These are phyloP conservation scores for Mycena galopus DNA, from an alignment of 768 basidiomycete species.

Conservation along the genomic window DNA sequence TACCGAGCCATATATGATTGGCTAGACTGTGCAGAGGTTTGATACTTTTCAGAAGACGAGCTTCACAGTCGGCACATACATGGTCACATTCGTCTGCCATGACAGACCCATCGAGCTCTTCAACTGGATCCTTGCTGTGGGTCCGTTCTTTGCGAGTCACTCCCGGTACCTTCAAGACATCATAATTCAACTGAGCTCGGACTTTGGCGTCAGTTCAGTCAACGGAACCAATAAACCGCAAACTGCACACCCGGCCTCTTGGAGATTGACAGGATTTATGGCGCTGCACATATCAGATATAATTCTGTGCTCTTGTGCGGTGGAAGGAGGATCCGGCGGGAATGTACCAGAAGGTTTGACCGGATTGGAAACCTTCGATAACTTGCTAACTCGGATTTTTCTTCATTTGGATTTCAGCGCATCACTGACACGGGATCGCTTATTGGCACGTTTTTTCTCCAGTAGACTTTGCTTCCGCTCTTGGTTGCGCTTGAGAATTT, in stretches of 20 bases:
- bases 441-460: not conserved
- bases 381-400: not conserved
- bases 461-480: not conserved
- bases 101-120: no score
- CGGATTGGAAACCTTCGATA: not conserved
- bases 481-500: not conserved
- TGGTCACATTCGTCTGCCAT: no score
- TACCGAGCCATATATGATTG: no score
- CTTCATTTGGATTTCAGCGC: not conserved
- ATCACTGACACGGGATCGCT: not conserved
- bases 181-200: not conserved
- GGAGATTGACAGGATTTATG: not conserved
- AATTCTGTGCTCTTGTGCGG: not conserved
- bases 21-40: no score
- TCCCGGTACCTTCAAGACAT: not conserved
- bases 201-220: not conserved
- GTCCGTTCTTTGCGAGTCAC: not conserved
- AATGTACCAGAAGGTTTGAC: not conserved
- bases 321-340: not conserved
- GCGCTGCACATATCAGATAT: not conserved
- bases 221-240: not conserved
- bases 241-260: not conserved
- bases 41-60: no score
- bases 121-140: not conserved
- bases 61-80: no score